Conservation (phyloP, 2,329 filamentous ascomycete species). For the Boeremia lycopersici region DNA sequence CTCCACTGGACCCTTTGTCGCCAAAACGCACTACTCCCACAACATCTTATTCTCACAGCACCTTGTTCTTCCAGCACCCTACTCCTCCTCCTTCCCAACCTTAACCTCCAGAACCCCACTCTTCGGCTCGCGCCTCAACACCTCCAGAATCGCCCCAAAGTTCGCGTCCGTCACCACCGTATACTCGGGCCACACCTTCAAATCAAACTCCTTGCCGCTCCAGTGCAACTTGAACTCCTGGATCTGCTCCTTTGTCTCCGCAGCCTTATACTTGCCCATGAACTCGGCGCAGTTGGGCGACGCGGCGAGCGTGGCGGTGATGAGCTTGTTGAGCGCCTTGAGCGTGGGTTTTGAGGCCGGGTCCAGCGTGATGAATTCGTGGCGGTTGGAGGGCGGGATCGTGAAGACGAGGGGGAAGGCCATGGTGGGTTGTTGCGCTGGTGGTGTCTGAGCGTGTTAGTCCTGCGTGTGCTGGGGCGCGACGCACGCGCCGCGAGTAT, state of each 20-base stretch:
- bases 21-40: no score
- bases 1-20: not conserved
- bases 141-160: slow-evolving; percentile 33
- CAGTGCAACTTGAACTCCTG: slow-evolving; percentile 42
- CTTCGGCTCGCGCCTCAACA: slow-evolving; percentile 31
- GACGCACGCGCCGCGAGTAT: not conserved
- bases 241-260: slow-evolving; percentile 32
- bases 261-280: slow-evolving; percentile 35
- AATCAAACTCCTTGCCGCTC: slow-evolving; percentile 34
- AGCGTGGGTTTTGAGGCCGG: slow-evolving; percentile 26
- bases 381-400: slow-evolving; percentile 39
- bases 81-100: slow-evolving; percentile 35
- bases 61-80: not conserved
- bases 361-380: slow-evolving; percentile 42
- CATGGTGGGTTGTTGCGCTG: slow-evolving; percentile 12
- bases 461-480: not conserved
- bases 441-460: not conserved
- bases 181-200: slow-evolving; percentile 43
- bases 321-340: slow-evolving; percentile 42
- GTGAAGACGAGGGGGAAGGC: slow-evolving; percentile 44
- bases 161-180: slow-evolving; percentile 44
- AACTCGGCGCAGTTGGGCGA: slow-evolving; percentile 40
- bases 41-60: no score
- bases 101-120: slow-evolving; percentile 44
- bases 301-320: slow-evolving; percentile 28